phyloP scores from a whole-genome alignment of 2,329 filamentous ascomycete species.

The Scleromitrula shiraiana region DNA sequence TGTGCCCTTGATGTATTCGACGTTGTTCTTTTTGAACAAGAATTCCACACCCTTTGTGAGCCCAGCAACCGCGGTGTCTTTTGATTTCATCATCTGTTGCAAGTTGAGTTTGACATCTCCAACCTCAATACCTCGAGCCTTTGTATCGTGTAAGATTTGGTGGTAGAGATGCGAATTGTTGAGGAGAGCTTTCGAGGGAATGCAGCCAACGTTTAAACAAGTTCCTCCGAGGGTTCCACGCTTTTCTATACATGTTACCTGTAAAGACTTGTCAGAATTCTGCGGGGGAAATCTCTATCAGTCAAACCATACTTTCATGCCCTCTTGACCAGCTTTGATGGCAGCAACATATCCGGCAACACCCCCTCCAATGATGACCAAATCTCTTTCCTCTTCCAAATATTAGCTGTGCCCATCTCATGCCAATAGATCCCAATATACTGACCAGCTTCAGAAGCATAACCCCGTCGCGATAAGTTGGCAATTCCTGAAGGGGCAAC shows the following conservation, averaged over 20 bases:
- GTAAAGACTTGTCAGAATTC: conserved; percentile 15
- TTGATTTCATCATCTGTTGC: conserved; percentile 94
- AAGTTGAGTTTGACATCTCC: conserved; percentile 96
- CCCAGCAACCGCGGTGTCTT: conserved; percentile 80
- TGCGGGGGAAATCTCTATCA: background rate
- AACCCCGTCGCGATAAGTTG: conserved; percentile 51
- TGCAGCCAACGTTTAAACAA: conserved; percentile 98
- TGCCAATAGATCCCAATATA: conserved; percentile 31
- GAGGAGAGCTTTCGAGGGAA: conserved; percentile 97
- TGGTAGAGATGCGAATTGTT: conserved; percentile 99
- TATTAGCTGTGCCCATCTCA: conserved; percentile 44
- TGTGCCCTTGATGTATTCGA: conserved; percentile 94
- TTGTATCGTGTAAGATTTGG: conserved; percentile 92
- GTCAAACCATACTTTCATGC: conserved; percentile 65
- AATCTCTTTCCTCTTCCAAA: conserved; percentile 81
- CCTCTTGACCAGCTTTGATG: conserved; percentile 97
- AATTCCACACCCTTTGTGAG: conserved; percentile 98
- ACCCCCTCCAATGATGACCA: conserved; percentile 96
- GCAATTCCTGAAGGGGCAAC: conserved; percentile 38
- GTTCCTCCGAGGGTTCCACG: conserved; percentile 90
- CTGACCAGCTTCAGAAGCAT: conserved; percentile 41
- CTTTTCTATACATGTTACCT: conserved; percentile 98
- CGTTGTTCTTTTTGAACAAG: conserved; percentile 98
- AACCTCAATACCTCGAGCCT: conserved; percentile 95
- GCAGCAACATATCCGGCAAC: conserved; percentile 98